Base-by-base conservation (phyloP, 176 grass and related monocot genomes). In the Dactylis glomerata region DNA sequence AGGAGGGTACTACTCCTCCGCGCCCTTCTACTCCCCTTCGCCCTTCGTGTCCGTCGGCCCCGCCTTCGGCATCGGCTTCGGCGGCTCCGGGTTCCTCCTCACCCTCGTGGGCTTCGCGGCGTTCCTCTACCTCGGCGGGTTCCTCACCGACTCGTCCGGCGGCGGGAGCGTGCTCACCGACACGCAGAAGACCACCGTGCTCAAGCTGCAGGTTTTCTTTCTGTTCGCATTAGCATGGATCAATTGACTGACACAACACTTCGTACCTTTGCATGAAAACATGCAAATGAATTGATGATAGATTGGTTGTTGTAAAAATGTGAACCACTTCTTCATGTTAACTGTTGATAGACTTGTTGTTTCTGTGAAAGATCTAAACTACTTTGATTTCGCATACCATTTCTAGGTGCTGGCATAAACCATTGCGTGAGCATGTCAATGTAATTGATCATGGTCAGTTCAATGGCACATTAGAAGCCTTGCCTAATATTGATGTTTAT, bases 101-200 rank as follows among this genome's bases (percentile, higher is more conserved):
- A 77, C 90, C 8, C 89, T 96, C 17, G 78, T 96, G 16, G 93
- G 93, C 10, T 91, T 99, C 61, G 90, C 90, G 1, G 89, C 83
- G n/a, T 91, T 98, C 57, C 83, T 98, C 17, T 90, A 95, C 77
- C 88, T 98, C 30, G 86, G 73, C 6, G 93, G 93, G 14, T 90
- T 95, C 76, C 85, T 99, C n/a, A 91, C 91, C 0, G 96, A 94
- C 80, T 87, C 88, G 61, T 73, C 87, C 5, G 81, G 70, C 17
- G 73, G 86, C 10, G 88, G 86, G 0, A 96, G 93, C 70, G 78
- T 96, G 68, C 86, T 96, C 71, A 91, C 88, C 5, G 91, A 92
- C 62, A 93, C 96, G 51, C 86, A 96, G 76, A 99, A 91, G 81
- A 94, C 93, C 57, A 94, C 87, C 81, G 91, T 99, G 41, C 84